These are phyloP conservation scores for Mycocentrospora acerina DNA, from an alignment of 2,329 filamentous ascomycete species.

Conservation along the genomic window DNA sequence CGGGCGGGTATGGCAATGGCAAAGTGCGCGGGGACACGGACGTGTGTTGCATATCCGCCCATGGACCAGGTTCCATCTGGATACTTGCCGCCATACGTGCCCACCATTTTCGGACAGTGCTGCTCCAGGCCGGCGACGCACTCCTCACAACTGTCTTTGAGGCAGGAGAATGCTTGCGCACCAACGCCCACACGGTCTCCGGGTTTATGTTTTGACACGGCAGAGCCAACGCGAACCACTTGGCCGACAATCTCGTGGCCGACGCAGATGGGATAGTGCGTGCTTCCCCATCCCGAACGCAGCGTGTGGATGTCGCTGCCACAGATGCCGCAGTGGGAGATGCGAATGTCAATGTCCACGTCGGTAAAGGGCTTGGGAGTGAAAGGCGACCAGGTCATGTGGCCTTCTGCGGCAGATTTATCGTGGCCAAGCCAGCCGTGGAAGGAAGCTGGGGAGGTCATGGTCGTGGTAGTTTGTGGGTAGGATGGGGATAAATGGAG, in stretches of 20 bases:
- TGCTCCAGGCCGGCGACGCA: conserved; percentile 51
- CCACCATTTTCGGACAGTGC: conserved; percentile 50
- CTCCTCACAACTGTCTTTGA: conserved; percentile 53
- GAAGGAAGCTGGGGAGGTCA: conserved; percentile 49
- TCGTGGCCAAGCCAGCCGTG: conserved; percentile 60
- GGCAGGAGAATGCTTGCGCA: conserved; percentile 52
- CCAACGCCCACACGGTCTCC: conserved; percentile 62
- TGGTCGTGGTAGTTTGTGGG: conserved; percentile 2
- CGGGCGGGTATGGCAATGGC: conserved; percentile 57
- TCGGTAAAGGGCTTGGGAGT: conserved; percentile 44
- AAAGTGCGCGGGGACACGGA: conserved; percentile 60
- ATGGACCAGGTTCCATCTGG: conserved; percentile 62
- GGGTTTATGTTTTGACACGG: conserved; percentile 52
- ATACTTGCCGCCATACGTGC: conserved; percentile 63
- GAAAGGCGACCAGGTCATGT: conserved; percentile 57
- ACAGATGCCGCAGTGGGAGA: conserved; percentile 39
- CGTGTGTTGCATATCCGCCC: conserved; percentile 62
- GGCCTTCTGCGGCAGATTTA: conserved; percentile 52
- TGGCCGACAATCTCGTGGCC: conserved; percentile 48
- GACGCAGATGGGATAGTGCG: conserved; percentile 46
- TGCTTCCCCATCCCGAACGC: conserved; percentile 47
- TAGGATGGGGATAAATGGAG: too few relatives aligned
- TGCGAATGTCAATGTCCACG: conserved; percentile 39
- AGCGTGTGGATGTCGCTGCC: conserved; percentile 43
- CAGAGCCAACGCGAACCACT: conserved; percentile 39